A percentile compares a stretch with the other conserved stretches of the same genome.
These are phyloP conservation scores for Hymenochaete sp. DNA, from an alignment of 1,284 basidiomycete species.

Conservation along the genomic window DNA sequence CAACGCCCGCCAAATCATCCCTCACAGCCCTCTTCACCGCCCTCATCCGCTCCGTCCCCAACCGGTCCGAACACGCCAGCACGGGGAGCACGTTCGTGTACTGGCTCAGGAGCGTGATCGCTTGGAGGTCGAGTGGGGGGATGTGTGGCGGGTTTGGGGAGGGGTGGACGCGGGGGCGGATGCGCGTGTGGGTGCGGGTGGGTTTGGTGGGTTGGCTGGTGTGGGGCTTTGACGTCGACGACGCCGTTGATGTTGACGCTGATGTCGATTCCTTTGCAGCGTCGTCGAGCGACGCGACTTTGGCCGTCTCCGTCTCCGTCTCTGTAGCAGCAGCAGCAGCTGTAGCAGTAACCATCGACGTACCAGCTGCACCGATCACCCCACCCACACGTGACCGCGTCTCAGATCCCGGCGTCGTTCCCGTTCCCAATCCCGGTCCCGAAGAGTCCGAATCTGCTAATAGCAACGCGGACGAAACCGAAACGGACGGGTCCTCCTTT, in stretches of 20 bases:
- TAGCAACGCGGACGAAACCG: too few species aligned
- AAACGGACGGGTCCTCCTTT: too few species aligned
- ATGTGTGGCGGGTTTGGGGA: constrained; percentile 17
- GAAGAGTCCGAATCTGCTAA: too few species aligned
- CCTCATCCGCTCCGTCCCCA: constrained; percentile 81
- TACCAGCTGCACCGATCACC: background rate
- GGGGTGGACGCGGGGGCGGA: constrained; percentile 4
- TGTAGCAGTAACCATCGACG: background rate
- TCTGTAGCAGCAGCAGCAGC: background rate
- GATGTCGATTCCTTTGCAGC: too few species aligned
- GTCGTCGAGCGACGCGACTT: too few species aligned
- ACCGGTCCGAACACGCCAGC: constrained; percentile 84
- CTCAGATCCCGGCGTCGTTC: background rate
- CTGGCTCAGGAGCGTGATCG: constrained; percentile 82
- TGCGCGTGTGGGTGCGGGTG: constrained; percentile 18
- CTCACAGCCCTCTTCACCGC: constrained; percentile 70
- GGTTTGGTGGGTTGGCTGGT: too few species aligned
- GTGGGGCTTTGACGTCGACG: background rate
- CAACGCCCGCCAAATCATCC: constrained; percentile 66
- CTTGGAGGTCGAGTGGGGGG: constrained; percentile 75
- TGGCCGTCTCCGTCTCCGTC: background rate
- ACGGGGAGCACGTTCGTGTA: constrained; percentile 95
- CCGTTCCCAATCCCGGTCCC: background rate
- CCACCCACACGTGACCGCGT: background rate
- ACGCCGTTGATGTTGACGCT: background rate